These are phyloP conservation scores for Karstenula rhodostoma DNA, from an alignment of 2,329 filamentous ascomycete species.

Conservation along the genomic window DNA sequence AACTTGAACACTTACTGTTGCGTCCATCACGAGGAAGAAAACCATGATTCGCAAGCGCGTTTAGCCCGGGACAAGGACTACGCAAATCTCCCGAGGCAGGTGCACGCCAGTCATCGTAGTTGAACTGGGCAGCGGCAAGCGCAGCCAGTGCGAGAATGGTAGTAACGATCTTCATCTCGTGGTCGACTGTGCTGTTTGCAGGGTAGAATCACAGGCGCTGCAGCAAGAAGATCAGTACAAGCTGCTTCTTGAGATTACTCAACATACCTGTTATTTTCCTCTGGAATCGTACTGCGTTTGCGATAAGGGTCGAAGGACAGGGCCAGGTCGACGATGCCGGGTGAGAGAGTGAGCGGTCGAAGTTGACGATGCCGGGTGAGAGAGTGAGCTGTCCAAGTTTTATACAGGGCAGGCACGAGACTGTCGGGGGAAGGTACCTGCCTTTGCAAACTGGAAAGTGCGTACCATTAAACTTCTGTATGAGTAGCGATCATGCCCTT, in stretches of 20 bases:
- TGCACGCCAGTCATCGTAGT: slow-evolving; percentile 13
- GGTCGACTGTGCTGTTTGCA: neutral
- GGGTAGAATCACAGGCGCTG: neutral
- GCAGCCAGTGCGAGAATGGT: slow-evolving; percentile 2
- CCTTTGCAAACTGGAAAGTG: neutral
- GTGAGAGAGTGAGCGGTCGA: neutral
- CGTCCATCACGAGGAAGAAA: slow-evolving; percentile 44
- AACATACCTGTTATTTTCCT: neutral
- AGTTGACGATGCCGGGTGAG: neutral
- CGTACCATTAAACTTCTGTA: neutral
- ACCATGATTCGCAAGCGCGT: slow-evolving; percentile 42
- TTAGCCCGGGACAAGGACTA: slow-evolving; percentile 42
- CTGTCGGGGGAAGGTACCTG: too few species aligned
- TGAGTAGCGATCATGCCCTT: neutral
- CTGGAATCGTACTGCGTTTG: neutral
- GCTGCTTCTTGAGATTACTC: neutral
- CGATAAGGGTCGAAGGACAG: neutral
- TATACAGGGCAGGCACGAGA: neutral
- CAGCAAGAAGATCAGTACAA: neutral
- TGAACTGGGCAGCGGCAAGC: slow-evolving; percentile 2
- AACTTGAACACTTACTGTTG: neutral
- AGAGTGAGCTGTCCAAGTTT: neutral
- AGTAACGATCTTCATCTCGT: slow-evolving; percentile 9
- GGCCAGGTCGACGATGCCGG: too few species aligned
- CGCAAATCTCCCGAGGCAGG: slow-evolving; percentile 24